Conservation (phyloP, 768 basidiomycete genomes). For the Mycena epipterygia region DNA sequence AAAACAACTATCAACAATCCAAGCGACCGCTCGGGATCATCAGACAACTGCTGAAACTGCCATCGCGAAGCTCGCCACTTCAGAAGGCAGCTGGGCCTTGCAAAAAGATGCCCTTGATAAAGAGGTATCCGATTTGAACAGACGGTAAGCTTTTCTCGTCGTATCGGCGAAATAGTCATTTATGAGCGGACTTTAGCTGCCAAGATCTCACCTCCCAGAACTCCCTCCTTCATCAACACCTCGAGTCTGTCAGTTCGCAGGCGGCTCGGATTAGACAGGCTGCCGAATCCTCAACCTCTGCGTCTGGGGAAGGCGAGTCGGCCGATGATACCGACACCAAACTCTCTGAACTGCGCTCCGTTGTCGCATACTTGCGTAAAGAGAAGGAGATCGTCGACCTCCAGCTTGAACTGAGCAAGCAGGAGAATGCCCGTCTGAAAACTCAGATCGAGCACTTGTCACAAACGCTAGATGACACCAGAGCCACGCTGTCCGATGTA, state of each 20-base stretch:
- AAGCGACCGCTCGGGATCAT: constrained; percentile 69
- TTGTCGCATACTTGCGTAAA: constrained; percentile 86
- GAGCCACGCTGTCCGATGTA: constrained; percentile 80
- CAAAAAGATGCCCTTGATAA: constrained; percentile 85
- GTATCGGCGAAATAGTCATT: neutral
- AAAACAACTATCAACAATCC: constrained; percentile 68
- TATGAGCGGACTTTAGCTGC: constrained; percentile 58
- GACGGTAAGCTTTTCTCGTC: constrained; percentile 63
- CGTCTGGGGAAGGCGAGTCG: constrained; percentile 58
- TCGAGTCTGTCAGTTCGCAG: constrained; percentile 87
- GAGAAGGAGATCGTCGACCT: constrained; percentile 95
- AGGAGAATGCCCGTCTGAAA: constrained; percentile 82
- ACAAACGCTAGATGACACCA: constrained; percentile 77
- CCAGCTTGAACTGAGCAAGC: constrained; percentile 83
- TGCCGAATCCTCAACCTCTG: constrained; percentile 64
- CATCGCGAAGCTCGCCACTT: constrained; percentile 75
- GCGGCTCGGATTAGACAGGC: constrained; percentile 85
- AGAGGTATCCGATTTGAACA: constrained; percentile 79
- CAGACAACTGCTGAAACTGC: constrained; percentile 79
- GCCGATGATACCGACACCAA: constrained; percentile 72
- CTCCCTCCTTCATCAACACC: constrained; percentile 81
- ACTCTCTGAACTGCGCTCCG: constrained; percentile 79
- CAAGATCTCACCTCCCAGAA: constrained; percentile 86
- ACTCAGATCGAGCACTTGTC: constrained; percentile 81
- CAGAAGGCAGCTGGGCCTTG: constrained; percentile 84